Conservation (phyloP, 2,329 filamentous ascomycete genomes). For the Cryphonectria japonica region DNA sequence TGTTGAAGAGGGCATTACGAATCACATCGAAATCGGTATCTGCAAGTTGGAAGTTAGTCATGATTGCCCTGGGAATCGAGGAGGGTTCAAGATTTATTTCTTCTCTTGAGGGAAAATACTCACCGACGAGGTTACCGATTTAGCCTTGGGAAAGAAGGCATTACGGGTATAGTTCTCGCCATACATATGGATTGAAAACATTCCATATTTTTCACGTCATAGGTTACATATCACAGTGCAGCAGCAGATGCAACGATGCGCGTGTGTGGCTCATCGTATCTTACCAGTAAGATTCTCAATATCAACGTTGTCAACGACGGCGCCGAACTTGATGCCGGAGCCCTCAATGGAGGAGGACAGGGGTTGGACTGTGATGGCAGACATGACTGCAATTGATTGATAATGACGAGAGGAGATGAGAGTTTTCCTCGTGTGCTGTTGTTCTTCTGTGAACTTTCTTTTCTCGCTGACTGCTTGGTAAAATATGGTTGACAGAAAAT, state of each 20-base stretch:
- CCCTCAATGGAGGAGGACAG: constrained; percentile 41
- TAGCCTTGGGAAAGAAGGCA: constrained; percentile 22
- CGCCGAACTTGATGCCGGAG: constrained; percentile 62
- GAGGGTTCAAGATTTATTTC: neutral
- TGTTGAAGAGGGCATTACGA: constrained; percentile 65
- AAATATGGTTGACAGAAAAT: neutral
- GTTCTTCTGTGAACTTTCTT: neutral
- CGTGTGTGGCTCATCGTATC: constrained; percentile 35
- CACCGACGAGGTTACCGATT: constrained; percentile 65
- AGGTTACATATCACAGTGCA: constrained; percentile 20
- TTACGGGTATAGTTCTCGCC: constrained; percentile 49
- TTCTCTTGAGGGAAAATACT: constrained; percentile 34
- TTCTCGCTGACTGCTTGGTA: neutral
- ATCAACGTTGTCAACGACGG: constrained; percentile 59
- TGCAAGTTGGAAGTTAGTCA: constrained; percentile 33
- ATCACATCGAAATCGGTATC: constrained; percentile 69
- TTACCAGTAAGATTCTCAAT: constrained; percentile 66
- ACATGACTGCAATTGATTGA: constrained; percentile 18
- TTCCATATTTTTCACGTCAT: constrained; percentile 2
- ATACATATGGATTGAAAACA: constrained; percentile 28
- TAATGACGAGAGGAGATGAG: neutral
- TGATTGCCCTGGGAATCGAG: neutral
- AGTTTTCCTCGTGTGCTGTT: too few species aligned
- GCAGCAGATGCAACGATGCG: constrained; percentile 23
- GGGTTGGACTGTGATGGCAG: constrained; percentile 42